A percentile compares a stretch with the other conserved stretches of the same genome.
Evolutionary conservation across 192 early-diverging fungal genomes (phyloP).

Genomic region (Mortierella antarctica): DNA sequence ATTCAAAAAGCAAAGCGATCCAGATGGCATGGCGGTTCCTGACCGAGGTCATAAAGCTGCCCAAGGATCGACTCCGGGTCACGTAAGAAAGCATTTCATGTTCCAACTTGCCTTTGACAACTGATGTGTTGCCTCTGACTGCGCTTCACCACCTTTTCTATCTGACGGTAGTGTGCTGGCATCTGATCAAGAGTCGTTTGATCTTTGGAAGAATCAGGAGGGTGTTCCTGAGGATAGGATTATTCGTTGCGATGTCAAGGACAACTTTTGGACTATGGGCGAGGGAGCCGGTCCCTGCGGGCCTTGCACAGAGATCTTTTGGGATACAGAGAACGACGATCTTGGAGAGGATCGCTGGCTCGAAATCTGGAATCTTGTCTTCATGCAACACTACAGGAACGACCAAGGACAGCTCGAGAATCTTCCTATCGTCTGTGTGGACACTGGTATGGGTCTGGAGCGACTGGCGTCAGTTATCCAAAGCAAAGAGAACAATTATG

Average conservation of each 20-base stretch:
- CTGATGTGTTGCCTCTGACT: background rate
- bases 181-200: slow-evolving; percentile 64
- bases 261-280: slow-evolving; percentile 76
- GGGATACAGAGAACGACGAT: slow-evolving; percentile 62
- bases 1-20: slow-evolving; percentile 63
- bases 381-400: slow-evolving; percentile 66
- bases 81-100: slow-evolving; percentile 53
- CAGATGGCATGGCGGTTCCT: slow-evolving; percentile 69
- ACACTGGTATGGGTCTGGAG: slow-evolving; percentile 73
- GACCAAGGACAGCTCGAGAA: slow-evolving; percentile 57
- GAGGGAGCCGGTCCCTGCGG: slow-evolving; percentile 73
- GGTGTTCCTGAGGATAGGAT: slow-evolving; percentile 65
- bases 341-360: slow-evolving; percentile 63
- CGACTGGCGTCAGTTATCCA: slow-evolving; percentile 64
- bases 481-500: slow-evolving; percentile 61
- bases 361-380: slow-evolving; percentile 75
- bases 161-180: slow-evolving; percentile 53
- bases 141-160: background rate
- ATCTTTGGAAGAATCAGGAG: slow-evolving; percentile 64
- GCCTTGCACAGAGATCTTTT: slow-evolving; percentile 73
- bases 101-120: background rate
- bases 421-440: slow-evolving; percentile 65
- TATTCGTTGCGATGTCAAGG: slow-evolving; percentile 57
- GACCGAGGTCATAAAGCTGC: slow-evolving; percentile 61
- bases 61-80: slow-evolving; percentile 63